These are phyloP conservation scores for Vachellia pachyceras DNA, from an alignment of 306 rosid genomes.

Conservation along the genomic window DNA sequence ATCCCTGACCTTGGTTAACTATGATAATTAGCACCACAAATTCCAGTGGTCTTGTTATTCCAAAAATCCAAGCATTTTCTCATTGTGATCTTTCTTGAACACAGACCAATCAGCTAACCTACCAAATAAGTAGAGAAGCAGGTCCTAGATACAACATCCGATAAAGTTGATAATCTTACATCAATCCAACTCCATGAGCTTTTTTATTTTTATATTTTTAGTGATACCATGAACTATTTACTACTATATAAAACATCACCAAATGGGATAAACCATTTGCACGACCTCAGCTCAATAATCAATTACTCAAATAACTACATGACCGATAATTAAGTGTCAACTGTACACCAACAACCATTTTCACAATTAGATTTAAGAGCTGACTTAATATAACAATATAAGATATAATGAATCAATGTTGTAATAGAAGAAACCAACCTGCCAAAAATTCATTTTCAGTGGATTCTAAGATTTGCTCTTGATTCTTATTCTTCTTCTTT, in stretches of 20 bases:
- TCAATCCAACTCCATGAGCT: slow-evolving; percentile 9
- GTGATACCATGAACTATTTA: slow-evolving; percentile 9
- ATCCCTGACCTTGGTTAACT: neutral
- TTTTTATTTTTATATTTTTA: neutral
- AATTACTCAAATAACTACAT: neutral
- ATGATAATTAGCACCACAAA: neutral
- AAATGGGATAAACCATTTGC: slow-evolving; percentile 1
- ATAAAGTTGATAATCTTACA: neutral
- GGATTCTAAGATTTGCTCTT: slow-evolving; percentile 54
- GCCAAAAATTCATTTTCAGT: slow-evolving; percentile 59
- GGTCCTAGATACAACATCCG: neutral
- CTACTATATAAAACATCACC: slow-evolving; percentile 1
- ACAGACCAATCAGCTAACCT: slow-evolving; percentile 17
- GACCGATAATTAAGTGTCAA: neutral
- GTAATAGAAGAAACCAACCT: slow-evolving; percentile 50
- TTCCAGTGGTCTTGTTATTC: neutral
- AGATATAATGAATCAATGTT: no score
- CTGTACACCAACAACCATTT: neutral
- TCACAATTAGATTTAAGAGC: neutral
- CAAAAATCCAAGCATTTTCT: slow-evolving; percentile 6
- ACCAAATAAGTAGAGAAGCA: slow-evolving; percentile 9
- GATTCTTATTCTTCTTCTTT: slow-evolving; percentile 70
- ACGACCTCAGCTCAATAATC: neutral
- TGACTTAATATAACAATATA: slow-evolving; percentile 22
- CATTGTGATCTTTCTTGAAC: neutral